phyloP scores from a whole-genome alignment of 2,329 filamentous ascomycete genomes.

The Xylogone sp. region DNA sequence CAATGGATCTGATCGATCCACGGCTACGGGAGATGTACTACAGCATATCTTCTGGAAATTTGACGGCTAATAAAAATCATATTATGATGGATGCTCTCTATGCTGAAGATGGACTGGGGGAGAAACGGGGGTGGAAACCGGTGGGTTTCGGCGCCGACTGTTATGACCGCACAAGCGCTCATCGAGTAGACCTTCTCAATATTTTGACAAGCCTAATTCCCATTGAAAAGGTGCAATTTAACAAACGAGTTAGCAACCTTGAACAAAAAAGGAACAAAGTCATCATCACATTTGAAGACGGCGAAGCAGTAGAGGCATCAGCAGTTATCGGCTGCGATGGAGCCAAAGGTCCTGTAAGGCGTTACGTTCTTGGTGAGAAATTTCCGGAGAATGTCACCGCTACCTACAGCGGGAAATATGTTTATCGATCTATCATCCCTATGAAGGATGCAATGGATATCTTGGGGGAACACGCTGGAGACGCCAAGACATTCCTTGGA shows the following conservation, averaged over 20 bases:
- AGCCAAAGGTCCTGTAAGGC: conserved; percentile 51
- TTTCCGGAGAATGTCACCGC: conserved; percentile 22
- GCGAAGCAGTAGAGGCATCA: conserved; percentile 33
- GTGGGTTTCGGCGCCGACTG: conserved; percentile 32
- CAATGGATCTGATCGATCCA: conserved; percentile 38
- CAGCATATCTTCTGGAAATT: conserved; percentile 34
- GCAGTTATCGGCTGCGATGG: conserved; percentile 42
- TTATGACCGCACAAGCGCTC: conserved; percentile 36
- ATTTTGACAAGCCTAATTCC: conserved; percentile 37
- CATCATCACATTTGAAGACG: conserved; percentile 36
- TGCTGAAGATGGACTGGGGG: conserved; percentile 36
- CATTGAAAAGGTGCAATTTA: conserved; percentile 24
- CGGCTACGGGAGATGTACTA: conserved; percentile 34
- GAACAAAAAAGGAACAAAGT: conserved; percentile 7
- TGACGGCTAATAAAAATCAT: conserved; percentile 32
- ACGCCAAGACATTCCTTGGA: conserved; percentile 39
- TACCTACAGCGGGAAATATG: conserved; percentile 51
- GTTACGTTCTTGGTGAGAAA: conserved; percentile 41
- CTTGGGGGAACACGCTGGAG: conserved; percentile 36
- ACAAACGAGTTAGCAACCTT: conserved; percentile 24
- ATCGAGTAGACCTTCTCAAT: conserved; percentile 37
- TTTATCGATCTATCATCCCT: conserved; percentile 55
- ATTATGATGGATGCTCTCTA: conserved; percentile 38
- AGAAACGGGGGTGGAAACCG: conserved; percentile 31
- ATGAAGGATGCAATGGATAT: conserved; percentile 46